phyloP scores from a whole-genome alignment of 2,329 filamentous ascomycete genomes.

The Plenodomus lindquistii region DNA sequence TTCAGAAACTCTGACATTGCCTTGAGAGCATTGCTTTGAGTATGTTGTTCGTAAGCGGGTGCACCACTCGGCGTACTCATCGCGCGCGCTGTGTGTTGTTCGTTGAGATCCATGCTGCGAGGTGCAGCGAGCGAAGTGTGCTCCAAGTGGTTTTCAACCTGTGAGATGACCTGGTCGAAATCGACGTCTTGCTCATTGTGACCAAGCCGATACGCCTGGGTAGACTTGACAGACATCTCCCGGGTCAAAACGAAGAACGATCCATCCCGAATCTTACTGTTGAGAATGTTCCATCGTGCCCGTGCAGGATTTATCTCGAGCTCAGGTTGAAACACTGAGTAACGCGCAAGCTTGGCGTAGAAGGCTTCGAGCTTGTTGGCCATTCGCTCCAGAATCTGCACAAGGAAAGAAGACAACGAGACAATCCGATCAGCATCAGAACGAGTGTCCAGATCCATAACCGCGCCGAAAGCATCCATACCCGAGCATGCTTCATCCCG shows the following conservation, averaged over 20 bases:
- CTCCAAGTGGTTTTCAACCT: slow-evolving; percentile 45
- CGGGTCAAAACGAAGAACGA: slow-evolving; percentile 57
- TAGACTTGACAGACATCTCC: slow-evolving; percentile 14
- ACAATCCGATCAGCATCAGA: slow-evolving; percentile 48
- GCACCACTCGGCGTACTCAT: slow-evolving; percentile 38
- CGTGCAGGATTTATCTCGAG: slow-evolving; percentile 59
- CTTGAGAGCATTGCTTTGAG: slow-evolving; percentile 49
- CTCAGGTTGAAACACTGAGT: slow-evolving; percentile 56
- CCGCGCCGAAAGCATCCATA: slow-evolving; percentile 57
- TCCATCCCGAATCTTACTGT: slow-evolving; percentile 54
- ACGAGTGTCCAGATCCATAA: slow-evolving; percentile 49
- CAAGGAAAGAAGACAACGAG: slow-evolving; percentile 50
- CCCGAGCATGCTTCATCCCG: slow-evolving; percentile 58
- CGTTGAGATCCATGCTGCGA: slow-evolving; percentile 44
- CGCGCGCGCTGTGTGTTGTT: slow-evolving; percentile 48
- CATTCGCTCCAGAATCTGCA: slow-evolving; percentile 59
- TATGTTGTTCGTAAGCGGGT: slow-evolving; percentile 48
- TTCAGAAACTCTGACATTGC: slow-evolving; percentile 47
- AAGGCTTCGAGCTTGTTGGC: slow-evolving; percentile 57
- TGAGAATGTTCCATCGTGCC: slow-evolving; percentile 57
- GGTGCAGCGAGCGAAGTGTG: slow-evolving; percentile 17
- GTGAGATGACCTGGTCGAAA: slow-evolving; percentile 53
- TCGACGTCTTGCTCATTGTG: slow-evolving; percentile 42
- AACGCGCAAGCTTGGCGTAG: slow-evolving; percentile 55
- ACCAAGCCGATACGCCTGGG: neutral